Conservation (phyloP, 768 basidiomycete species). For the Polyporus arcularius region DNA sequence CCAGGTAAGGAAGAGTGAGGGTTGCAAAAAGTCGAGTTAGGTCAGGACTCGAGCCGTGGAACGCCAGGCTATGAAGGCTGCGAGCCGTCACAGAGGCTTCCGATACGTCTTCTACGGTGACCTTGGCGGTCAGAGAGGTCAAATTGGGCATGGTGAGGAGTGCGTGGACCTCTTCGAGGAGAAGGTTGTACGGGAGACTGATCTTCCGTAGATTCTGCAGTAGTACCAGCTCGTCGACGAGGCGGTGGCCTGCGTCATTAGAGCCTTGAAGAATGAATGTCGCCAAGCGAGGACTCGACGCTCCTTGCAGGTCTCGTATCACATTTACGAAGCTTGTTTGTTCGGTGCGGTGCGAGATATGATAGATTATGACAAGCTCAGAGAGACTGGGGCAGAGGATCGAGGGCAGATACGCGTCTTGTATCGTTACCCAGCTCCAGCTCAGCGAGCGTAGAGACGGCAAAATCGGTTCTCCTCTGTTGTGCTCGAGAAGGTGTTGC, state of each 20-base stretch:
- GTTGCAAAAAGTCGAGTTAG: background rate
- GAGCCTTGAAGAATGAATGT: too few species aligned
- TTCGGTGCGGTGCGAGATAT: background rate
- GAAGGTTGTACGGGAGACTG: too few species aligned
- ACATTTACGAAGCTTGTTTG: background rate
- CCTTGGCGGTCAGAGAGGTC: too few species aligned
- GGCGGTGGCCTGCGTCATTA: too few species aligned
- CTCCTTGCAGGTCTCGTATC: background rate
- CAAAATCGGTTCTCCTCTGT: background rate
- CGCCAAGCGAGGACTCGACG: background rate
- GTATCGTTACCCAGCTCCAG: background rate
- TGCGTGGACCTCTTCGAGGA: too few species aligned
- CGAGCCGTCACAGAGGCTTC: too few species aligned
- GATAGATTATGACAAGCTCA: background rate
- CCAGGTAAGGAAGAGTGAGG: background rate
- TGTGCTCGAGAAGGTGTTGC: background rate
- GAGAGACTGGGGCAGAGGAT: background rate
- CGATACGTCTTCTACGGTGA: too few species aligned
- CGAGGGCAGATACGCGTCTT: background rate
- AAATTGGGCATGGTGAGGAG: too few species aligned
- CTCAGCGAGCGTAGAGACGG: background rate
- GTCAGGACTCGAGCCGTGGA: background rate
- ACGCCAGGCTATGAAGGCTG: background rate
- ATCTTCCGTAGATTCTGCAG: too few species aligned
- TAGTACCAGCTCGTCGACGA: too few species aligned